These are phyloP conservation scores for Ocimum tenuiflorum DNA, from an alignment of 257 asterid genomes.

Conservation along the genomic window DNA sequence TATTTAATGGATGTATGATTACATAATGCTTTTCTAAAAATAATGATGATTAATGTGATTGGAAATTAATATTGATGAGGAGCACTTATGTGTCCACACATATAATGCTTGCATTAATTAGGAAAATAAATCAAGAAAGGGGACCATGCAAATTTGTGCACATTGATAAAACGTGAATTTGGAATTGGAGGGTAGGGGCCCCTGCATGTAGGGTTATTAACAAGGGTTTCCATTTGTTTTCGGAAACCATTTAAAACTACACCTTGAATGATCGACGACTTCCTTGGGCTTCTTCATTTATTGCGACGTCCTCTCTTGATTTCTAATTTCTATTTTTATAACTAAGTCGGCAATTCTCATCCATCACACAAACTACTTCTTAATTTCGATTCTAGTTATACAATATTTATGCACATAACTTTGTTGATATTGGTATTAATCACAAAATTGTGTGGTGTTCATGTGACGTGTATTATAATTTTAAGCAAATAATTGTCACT, in stretches of 20 bases:
- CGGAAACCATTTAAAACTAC: constrained; percentile 5
- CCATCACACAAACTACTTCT: too few relatives aligned
- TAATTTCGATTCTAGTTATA: not conserved
- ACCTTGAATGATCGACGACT: constrained; percentile 24
- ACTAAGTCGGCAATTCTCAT: not conserved
- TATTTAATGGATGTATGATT: too few relatives aligned
- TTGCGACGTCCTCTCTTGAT: not conserved
- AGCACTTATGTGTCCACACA: not conserved
- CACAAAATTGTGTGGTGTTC: too few relatives aligned
- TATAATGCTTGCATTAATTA: not conserved
- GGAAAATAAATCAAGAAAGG: constrained; percentile 13
- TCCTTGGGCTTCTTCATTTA: constrained; percentile 20
- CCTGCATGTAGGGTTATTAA: constrained; percentile 29
- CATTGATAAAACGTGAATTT: constrained; percentile 19
- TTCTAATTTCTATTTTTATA: not conserved
- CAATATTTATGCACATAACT: not conserved
- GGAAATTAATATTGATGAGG: not conserved
- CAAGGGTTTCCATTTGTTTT: constrained; percentile 25
- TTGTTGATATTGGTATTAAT: too few relatives aligned
- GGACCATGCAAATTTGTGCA: constrained; percentile 32
- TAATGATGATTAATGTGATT: not conserved
- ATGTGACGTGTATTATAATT: too few relatives aligned
- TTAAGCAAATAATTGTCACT: too few relatives aligned
- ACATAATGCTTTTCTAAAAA: not conserved
- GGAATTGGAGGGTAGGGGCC: constrained; percentile 33